Base-by-base conservation (phyloP, 2,329 filamentous ascomycete genomes). In the Fusarium anthophilum region DNA sequence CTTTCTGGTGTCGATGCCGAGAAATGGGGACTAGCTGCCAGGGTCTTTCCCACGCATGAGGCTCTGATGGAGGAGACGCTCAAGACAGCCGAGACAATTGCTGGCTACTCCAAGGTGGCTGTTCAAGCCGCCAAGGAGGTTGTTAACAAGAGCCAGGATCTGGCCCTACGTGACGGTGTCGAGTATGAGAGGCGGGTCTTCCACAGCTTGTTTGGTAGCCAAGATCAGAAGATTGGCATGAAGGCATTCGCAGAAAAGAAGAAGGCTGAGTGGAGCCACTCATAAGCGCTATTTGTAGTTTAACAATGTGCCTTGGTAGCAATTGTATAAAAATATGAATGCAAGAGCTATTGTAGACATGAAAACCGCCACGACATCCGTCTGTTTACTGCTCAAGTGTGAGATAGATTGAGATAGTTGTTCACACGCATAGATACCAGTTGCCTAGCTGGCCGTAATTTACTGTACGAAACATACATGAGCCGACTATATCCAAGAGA, bases 101-200 rank as follows among this genome's bases (percentile, higher is more conserved):
- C 96, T 1, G 86, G 93, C 2, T 94, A 96, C 83, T 95, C 93
- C 59, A 91, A 89, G 80, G 92, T 99, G n/a, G 93, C 96, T 4
- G 91, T 97, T 66, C 91, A 94, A 85, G 96, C 93, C 17, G 92
- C 90, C 65, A 99, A 99, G 88, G 96, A 99, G 87, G 96, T 96
- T n/a, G 96, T 99, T 63, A 98, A 98, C 83, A 98, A 98, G 91
- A 98, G 95, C 83, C 95, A 98, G 87, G 96, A 99, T 78, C 84
- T 98, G 76, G 88, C 92, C 8, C 85, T 99, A 68, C 87, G 93
- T 77, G 96, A 98, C 80, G 96, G 96, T 20, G 93, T 99, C 4
- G 96, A 99, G 85, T 98, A 91, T 84, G 96, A 99, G 89, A 89
- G 96, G 80, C 90, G 95, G 60, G 88, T 98, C 39, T 99, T 99